These are phyloP conservation scores for Acarospora socialis DNA, from an alignment of 2,329 filamentous ascomycete species.

Conservation along the genomic window DNA sequence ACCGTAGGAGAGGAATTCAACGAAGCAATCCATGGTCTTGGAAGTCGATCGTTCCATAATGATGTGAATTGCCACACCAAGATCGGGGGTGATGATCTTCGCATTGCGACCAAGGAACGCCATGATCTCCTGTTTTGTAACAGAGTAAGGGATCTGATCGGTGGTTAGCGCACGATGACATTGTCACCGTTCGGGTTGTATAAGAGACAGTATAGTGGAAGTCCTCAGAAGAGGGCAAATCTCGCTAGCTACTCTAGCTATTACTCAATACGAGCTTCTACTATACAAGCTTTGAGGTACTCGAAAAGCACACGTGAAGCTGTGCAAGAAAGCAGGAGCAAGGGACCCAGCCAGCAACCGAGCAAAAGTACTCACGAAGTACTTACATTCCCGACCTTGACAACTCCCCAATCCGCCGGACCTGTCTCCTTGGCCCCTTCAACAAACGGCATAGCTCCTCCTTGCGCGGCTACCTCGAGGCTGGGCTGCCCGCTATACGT, in stretches of 20 bases:
- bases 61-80: slow-evolving; percentile 37
- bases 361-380: background rate
- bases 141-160: slow-evolving; percentile 35
- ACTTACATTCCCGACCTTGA: slow-evolving; percentile 23
- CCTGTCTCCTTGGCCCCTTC: slow-evolving; percentile 12
- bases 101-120: slow-evolving; percentile 33
- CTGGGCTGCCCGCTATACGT: slow-evolving; percentile 8
- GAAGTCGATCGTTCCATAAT: slow-evolving; percentile 44
- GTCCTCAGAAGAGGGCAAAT: background rate
- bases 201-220: slow-evolving; percentile 3
- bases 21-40: slow-evolving; percentile 41
- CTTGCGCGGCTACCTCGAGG: background rate
- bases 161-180: slow-evolving; percentile 4
- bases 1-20: slow-evolving; percentile 28
- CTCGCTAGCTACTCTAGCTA: background rate
- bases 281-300: too few relatives aligned
- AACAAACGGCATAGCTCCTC: slow-evolving; percentile 14
- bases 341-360: background rate
- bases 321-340: background rate
- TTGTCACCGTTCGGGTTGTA: slow-evolving; percentile 1
- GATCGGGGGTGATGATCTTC: slow-evolving; percentile 22
- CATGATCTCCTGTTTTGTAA: slow-evolving; percentile 34
- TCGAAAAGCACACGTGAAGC: background rate
- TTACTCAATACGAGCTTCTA: too few relatives aligned
- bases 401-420: slow-evolving; percentile 18